phyloP scores from a whole-genome alignment of 169 alveolate species.

The Cryptosporidium xiaoi region DNA sequence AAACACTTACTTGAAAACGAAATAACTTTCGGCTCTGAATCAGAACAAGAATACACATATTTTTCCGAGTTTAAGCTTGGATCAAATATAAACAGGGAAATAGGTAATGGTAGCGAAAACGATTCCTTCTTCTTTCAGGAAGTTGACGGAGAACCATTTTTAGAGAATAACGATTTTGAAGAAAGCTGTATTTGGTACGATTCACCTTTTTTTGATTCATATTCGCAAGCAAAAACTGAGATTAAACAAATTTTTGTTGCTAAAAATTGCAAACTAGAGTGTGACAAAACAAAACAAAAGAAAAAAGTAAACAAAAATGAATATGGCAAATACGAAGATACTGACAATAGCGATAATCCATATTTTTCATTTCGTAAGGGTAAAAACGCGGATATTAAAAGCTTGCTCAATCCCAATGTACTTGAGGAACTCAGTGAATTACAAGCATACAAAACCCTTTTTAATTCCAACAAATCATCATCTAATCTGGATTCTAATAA shows the following conservation, averaged over 20 bases:
- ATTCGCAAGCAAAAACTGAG: conserved; percentile 23
- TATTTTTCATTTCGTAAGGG: too few species aligned
- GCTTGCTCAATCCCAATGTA: not conserved
- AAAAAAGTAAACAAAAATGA: not conserved
- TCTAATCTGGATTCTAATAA: not conserved
- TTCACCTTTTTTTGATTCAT: conserved; percentile 41
- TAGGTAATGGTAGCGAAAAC: not conserved
- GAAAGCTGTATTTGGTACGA: conserved; percentile 53
- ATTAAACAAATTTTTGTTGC: not conserved
- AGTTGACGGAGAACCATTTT: not conserved
- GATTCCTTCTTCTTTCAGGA: conserved; percentile 9
- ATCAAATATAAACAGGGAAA: too few species aligned
- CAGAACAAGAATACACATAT: not conserved
- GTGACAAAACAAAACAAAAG: too few species aligned
- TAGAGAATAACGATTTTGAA: conserved; percentile 21
- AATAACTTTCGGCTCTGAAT: too few species aligned
- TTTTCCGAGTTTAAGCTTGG: not conserved
- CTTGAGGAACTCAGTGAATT: not conserved
- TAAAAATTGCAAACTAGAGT: not conserved
- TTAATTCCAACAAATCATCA: not conserved
- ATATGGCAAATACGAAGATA: not conserved
- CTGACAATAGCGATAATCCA: not conserved
- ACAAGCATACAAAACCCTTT: not conserved
- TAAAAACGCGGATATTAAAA: too few species aligned
- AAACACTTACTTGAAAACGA: too few species aligned